Conservation (phyloP, 23 red algal species). For the Gracilariopsis chorda region DNA sequence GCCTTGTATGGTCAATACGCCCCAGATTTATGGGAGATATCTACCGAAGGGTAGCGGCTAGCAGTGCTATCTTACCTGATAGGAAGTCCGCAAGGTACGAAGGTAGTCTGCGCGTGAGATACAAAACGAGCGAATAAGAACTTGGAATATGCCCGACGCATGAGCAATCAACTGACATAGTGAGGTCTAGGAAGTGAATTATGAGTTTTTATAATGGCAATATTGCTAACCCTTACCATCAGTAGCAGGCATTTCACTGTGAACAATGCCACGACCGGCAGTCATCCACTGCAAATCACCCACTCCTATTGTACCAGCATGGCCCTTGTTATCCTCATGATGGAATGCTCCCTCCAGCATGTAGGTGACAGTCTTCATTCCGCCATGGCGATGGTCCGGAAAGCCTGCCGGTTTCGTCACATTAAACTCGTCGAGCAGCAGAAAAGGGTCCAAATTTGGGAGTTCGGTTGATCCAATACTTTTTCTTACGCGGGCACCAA, state of each 20-base stretch:
- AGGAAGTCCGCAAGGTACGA: too few relatives aligned
- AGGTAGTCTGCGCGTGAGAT: too few relatives aligned
- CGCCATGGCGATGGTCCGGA: slow-evolving; percentile 74
- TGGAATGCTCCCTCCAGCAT: slow-evolving; percentile 86
- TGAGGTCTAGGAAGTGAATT: too few relatives aligned
- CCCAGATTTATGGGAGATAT: too few relatives aligned
- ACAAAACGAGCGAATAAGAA: too few relatives aligned
- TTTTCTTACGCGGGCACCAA: slow-evolving; percentile 85
- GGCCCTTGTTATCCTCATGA: slow-evolving; percentile 90
- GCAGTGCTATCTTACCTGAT: too few relatives aligned
- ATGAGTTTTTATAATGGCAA: neutral
- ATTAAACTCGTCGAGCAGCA: slow-evolving; percentile 88
- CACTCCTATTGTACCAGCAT: slow-evolving; percentile 83
- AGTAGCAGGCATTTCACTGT: slow-evolving; percentile 93
- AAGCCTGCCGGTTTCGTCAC: slow-evolving; percentile 85
- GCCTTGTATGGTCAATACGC: too few relatives aligned
- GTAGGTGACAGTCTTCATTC: slow-evolving; percentile 88
- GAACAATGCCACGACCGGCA: slow-evolving; percentile 86
- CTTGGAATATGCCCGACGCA: too few relatives aligned
- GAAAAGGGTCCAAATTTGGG: slow-evolving; percentile 81
- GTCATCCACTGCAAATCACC: slow-evolving; percentile 95
- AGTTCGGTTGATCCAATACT: slow-evolving; percentile 71
- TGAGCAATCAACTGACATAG: too few relatives aligned
- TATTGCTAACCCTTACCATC: slow-evolving; percentile 44
- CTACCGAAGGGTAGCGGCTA: too few relatives aligned